phyloP scores from a whole-genome alignment of 1,284 basidiomycete species.

The Meripilus lineatus region DNA sequence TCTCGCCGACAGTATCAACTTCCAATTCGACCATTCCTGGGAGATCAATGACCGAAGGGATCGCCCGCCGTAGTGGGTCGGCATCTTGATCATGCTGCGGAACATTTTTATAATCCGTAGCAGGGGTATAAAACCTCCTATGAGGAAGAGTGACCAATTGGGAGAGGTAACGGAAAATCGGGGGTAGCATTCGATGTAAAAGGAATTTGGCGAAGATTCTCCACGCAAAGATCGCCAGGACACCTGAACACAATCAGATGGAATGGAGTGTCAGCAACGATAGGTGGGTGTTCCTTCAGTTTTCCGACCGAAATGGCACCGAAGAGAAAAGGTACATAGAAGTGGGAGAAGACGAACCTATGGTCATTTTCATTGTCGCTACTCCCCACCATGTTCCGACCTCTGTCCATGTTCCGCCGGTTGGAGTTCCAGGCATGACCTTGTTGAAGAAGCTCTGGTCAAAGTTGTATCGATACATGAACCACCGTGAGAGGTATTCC shows the following conservation, averaged over 20 bases:
- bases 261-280: background rate
- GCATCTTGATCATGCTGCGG: constrained; percentile 50
- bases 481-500: constrained; percentile 67
- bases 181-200: constrained; percentile 73
- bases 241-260: too few species aligned
- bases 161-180: constrained; percentile 72
- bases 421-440: constrained; percentile 56
- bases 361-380: constrained; percentile 55
- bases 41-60: constrained; percentile 85
- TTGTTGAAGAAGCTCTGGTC: constrained; percentile 28
- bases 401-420: constrained; percentile 42
- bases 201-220: constrained; percentile 78
- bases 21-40: constrained; percentile 39
- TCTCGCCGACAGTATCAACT: constrained; percentile 23
- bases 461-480: constrained; percentile 33
- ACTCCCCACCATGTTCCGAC: constrained; percentile 50
- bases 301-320: background rate
- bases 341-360: constrained; percentile 35
- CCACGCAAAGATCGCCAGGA: constrained; percentile 78
- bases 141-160: constrained; percentile 63
- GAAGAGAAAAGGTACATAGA: constrained; percentile 1
- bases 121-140: constrained; percentile 82
- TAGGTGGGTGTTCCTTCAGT: background rate
- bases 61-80: constrained; percentile 45
- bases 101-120: constrained; percentile 76